phyloP scores from a whole-genome alignment of 495 filamentous ascomycete genomes.

The Podospora anserina region DNA sequence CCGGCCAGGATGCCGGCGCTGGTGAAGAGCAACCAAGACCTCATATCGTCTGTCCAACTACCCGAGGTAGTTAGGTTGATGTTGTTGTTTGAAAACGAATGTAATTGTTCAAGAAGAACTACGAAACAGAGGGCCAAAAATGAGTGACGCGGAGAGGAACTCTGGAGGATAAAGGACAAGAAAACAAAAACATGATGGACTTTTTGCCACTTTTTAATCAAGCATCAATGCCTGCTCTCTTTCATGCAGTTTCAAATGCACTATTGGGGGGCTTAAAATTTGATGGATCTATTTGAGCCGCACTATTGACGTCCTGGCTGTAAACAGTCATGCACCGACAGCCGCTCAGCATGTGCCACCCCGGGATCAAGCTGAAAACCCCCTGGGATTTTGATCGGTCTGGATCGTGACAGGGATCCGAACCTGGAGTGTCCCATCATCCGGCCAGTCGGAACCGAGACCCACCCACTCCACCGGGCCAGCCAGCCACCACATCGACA shows the following conservation, averaged over 20 bases:
- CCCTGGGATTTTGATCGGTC: neutral
- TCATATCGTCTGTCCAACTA: slow-evolving; percentile 2
- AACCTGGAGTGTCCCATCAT: neutral
- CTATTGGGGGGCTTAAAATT: neutral
- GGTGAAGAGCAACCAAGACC: slow-evolving; percentile 10
- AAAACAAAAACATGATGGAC: neutral
- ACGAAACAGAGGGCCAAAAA: neutral
- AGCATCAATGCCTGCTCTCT: neutral
- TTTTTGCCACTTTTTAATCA: neutral
- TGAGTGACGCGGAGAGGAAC: neutral
- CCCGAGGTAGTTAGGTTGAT: neutral
- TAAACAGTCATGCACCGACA: neutral
- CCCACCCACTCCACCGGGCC: neutral
- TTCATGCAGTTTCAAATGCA: neutral
- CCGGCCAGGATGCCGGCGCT: slow-evolving; percentile 15
- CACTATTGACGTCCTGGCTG: neutral
- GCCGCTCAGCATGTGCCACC: neutral
- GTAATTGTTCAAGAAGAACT: slow-evolving; percentile 8
- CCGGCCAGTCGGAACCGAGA: neutral
- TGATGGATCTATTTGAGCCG: neutral
- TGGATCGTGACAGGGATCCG: neutral
- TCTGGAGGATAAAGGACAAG: neutral
- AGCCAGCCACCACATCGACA: no score
- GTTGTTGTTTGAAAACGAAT: slow-evolving; percentile 11
- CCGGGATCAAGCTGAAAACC: neutral